phyloP scores from a whole-genome alignment of 2,329 filamentous ascomycete species.

The Fusarium acutatum region DNA sequence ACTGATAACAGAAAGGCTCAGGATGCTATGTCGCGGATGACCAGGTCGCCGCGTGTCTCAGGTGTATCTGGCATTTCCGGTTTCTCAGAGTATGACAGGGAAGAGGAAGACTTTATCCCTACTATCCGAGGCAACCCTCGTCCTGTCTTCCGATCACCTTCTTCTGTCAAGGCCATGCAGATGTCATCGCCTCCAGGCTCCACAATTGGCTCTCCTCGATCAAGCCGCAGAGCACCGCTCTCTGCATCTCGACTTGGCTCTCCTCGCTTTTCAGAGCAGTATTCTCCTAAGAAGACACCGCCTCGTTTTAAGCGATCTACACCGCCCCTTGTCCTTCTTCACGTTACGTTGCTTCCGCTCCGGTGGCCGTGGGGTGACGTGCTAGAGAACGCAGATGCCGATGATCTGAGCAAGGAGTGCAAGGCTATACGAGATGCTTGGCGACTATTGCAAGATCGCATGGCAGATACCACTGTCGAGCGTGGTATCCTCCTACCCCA shows the following conservation, averaged over 20 bases:
- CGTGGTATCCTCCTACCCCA: conserved; percentile 80
- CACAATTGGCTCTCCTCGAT: conserved; percentile 63
- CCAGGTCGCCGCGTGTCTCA: conserved; percentile 56
- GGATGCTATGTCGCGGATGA: conserved; percentile 43
- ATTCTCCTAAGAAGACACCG: conserved; percentile 66
- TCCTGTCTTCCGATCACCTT: conserved; percentile 73
- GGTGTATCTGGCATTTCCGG: conserved; percentile 63
- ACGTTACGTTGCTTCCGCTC: conserved; percentile 78
- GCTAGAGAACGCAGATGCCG: conserved; percentile 54
- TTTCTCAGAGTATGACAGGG: conserved; percentile 57
- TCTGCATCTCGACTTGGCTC: conserved; percentile 67
- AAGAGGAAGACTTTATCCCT: conserved; percentile 59
- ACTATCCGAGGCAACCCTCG: conserved; percentile 68
- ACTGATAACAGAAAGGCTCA: conserved; percentile 47
- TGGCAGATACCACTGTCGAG: conserved; percentile 76
- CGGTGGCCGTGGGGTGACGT: conserved; percentile 70
- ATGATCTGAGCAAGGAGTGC: conserved; percentile 55
- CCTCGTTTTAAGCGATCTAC: conserved; percentile 65
- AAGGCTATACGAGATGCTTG: conserved; percentile 69
- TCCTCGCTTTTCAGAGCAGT: conserved; percentile 59
- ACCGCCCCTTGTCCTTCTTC: conserved; percentile 77
- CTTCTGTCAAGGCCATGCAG: conserved; percentile 74
- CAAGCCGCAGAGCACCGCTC: conserved; percentile 57
- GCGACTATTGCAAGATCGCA: conserved; percentile 73
- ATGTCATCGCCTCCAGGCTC: conserved; percentile 73